These are phyloP conservation scores for Verbascum thapsus DNA, from an alignment of 257 asterid genomes.

Conservation along the genomic window DNA sequence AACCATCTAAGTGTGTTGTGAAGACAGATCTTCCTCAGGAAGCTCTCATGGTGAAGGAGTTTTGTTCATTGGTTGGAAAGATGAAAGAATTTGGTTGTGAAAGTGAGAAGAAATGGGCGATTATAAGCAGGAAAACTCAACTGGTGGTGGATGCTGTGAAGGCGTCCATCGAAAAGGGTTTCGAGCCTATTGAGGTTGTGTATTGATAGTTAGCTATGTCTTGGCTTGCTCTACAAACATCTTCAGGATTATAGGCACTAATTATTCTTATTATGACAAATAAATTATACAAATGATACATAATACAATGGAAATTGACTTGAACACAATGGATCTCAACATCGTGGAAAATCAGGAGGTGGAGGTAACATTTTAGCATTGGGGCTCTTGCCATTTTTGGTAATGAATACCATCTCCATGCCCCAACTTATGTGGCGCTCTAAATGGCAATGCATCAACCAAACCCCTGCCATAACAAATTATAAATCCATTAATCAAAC, in stretches of 20 bases:
- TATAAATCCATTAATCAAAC: background rate
- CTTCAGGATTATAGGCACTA: no score
- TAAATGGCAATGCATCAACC: no score
- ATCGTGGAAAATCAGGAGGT: constrained; percentile 45
- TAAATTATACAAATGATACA: no score
- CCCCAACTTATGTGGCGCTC: constrained; percentile 47
- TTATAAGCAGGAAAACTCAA: constrained; percentile 64
- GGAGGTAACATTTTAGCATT: constrained; percentile 39
- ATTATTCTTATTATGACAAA: no score
- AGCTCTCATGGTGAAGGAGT: constrained; percentile 69
- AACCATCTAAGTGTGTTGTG: constrained; percentile 45
- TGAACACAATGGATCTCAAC: no score
- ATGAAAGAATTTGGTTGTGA: constrained; percentile 36
- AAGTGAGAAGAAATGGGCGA: constrained; percentile 63
- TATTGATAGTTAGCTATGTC: background rate
- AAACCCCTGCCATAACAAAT: constrained; percentile 35
- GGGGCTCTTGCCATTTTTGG: constrained; percentile 34
- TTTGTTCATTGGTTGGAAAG: constrained; percentile 47
- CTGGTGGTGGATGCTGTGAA: constrained; percentile 66
- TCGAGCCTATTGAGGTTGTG: constrained; percentile 45
- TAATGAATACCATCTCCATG: constrained; percentile 40
- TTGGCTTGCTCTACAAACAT: no score
- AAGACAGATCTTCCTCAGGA: constrained; percentile 70
- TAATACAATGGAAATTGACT: no score
- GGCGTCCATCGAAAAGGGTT: constrained; percentile 61